A percentile compares a stretch with the other conserved stretches of the same genome.
These are phyloP conservation scores for Pseudopyrenochaeta lycopersici DNA, from an alignment of 2,329 filamentous ascomycete genomes.

Conservation along the genomic window DNA sequence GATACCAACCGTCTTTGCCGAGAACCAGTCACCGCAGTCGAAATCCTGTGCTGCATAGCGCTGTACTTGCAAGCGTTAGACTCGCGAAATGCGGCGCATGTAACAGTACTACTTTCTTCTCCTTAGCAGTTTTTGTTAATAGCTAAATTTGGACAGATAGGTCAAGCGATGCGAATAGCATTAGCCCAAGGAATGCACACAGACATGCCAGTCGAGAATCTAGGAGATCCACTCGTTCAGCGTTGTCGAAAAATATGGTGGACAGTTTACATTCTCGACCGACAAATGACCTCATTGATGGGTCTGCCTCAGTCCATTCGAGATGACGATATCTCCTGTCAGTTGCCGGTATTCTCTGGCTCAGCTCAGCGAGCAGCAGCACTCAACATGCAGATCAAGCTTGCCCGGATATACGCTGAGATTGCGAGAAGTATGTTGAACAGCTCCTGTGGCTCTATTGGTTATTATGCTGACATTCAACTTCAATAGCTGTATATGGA, in stretches of 20 bases:
- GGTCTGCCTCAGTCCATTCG: constrained; percentile 60
- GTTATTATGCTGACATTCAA: constrained; percentile 3
- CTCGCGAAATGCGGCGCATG: constrained; percentile 57
- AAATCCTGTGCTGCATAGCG: constrained; percentile 62
- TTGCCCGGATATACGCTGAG: constrained; percentile 56
- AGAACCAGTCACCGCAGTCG: constrained; percentile 58
- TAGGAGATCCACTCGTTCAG: constrained; percentile 55
- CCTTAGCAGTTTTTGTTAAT: too few relatives aligned
- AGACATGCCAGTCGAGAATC: constrained; percentile 56
- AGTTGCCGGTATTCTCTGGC: constrained; percentile 55
- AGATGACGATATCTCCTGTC: constrained; percentile 61
- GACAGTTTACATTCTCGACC: constrained; percentile 63
- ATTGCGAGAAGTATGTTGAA: constrained; percentile 55
- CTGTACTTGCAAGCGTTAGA: constrained; percentile 64
- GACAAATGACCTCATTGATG: constrained; percentile 64
- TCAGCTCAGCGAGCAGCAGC: constrained; percentile 52
- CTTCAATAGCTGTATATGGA: constrained; percentile 53
- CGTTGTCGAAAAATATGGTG: constrained; percentile 63
- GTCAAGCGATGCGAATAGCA: constrained; percentile 62
- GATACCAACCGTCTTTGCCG: constrained; percentile 52
- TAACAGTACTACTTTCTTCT: constrained; percentile 29
- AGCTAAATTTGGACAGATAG: constrained; percentile 48
- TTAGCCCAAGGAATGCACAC: constrained; percentile 63
- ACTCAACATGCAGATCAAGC: constrained; percentile 57
- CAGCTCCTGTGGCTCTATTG: background rate